phyloP scores from a whole-genome alignment of 305 asterid species.

The Striga hermonthica region DNA sequence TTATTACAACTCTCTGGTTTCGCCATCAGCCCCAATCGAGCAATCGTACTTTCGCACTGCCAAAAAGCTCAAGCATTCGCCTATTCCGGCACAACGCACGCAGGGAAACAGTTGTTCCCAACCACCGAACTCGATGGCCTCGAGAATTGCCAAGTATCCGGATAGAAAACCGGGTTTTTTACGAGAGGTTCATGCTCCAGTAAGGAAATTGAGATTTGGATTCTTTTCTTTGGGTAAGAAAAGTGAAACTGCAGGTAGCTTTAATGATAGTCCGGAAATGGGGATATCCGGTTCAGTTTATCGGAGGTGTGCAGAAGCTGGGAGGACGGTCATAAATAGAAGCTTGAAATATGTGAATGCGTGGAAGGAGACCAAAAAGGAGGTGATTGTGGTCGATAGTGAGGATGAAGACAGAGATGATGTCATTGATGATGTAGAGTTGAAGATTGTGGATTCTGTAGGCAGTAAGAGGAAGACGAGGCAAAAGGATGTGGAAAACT shows the following conservation, averaged over 20 bases:
- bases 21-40: conserved; percentile 27
- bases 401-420: conserved; percentile 20
- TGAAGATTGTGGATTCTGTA: conserved; percentile 24
- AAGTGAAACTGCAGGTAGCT: conserved; percentile 13
- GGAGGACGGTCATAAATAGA: conserved; percentile 29
- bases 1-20: conserved; percentile 28
- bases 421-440: conserved; percentile 33
- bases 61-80: conserved; percentile 38
- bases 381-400: conserved; percentile 36
- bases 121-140: conserved; percentile 5
- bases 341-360: conserved; percentile 21
- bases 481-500: background rate
- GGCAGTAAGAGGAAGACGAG: background rate
- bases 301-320: background rate
- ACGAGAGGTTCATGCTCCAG: conserved; percentile 48
- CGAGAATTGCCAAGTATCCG: conserved; percentile 39
- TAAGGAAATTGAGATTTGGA: conserved; percentile 31
- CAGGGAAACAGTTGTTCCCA: background rate
- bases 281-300: conserved; percentile 30
- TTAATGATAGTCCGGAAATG: conserved; percentile 25
- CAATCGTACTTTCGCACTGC: conserved; percentile 27
- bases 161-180: conserved; percentile 14
- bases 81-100: background rate
- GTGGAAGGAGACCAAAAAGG: conserved; percentile 10
- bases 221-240: conserved; percentile 4